Conservation (phyloP, 2,329 filamentous ascomycete species). For the Colletotrichum destructivum region DNA sequence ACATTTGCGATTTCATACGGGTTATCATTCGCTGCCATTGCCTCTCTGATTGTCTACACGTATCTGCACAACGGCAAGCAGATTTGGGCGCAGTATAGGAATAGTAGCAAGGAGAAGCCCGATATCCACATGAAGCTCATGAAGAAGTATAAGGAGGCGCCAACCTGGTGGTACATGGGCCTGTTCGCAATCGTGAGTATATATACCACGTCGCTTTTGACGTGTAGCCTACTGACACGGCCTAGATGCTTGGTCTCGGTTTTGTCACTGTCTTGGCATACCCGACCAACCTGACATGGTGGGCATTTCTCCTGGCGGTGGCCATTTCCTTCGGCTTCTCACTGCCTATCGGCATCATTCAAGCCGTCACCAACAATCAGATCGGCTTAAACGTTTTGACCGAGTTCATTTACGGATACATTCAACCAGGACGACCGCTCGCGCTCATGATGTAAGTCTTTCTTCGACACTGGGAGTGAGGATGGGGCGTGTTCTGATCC, state of each 20-base stretch:
- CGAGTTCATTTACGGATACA: constrained; percentile 82
- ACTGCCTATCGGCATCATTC: constrained; percentile 78
- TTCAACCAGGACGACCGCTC: constrained; percentile 79
- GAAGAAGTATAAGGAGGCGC: constrained; percentile 74
- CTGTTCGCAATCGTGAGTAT: constrained; percentile 68
- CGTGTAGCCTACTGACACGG: constrained; percentile 35
- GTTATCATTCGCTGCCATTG: constrained; percentile 79
- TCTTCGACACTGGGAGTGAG: not conserved
- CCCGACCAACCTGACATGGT: constrained; percentile 79
- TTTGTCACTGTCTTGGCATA: constrained; percentile 71
- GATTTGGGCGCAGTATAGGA: constrained; percentile 75
- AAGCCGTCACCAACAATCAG: constrained; percentile 79
- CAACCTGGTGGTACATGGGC: constrained; percentile 74
- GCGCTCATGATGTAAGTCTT: constrained; percentile 78
- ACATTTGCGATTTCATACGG: constrained; percentile 81
- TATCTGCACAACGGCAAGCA: constrained; percentile 77
- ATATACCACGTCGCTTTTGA: not conserved
- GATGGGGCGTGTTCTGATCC: not conserved
- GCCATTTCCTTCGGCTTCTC: constrained; percentile 75
- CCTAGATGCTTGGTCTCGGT: constrained; percentile 67
- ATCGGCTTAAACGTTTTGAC: constrained; percentile 82
- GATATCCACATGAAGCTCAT: constrained; percentile 77
- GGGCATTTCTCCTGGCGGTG: constrained; percentile 79
- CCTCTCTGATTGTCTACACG: constrained; percentile 78
- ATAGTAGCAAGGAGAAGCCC: constrained; percentile 71